Evolutionary conservation across 164 flowering plant species (phyloP), one percentile per base, ranked within the genome.

Genomic region (Tinospora cordifolia): DNA sequence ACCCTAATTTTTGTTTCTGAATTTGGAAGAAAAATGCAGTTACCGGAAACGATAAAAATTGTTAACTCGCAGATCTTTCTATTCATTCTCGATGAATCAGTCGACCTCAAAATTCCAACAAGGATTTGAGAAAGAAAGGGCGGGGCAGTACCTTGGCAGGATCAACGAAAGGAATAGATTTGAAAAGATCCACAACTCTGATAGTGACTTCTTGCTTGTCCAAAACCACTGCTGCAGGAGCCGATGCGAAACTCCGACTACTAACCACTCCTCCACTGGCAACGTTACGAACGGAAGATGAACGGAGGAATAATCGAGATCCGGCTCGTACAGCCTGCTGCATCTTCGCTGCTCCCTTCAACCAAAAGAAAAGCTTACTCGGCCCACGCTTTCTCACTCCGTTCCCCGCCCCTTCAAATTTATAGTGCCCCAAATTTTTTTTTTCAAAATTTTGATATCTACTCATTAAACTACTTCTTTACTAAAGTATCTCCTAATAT

Each of bases 111-210:
- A 12, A 41, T 41, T 4, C 8, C 46, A 41, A 41, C 46, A n/a
- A n/a, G n/a, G n/a, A n/a, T n/a, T n/a, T n/a, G n/a, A n/a, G 25
- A 51, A n/a, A 13, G 17, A 1, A 27, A 34, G 62, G n/a, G 15
- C 36, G 8, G 2, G 13, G 6, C 54, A 11, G 9, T 26, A 71
- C 74, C 74, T 64, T 71, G 47, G 74, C 14, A 36, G 74, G 74
- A 71, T 71, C 63, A 49, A 65, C 38, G n/a, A 71, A 71, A 24
- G 69, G 63, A 12, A 71, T 51, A 34, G 69, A 71, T 65, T 65
- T 71, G 49, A 71, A 69, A 51, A 65, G 63, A 64, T 51, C 17
- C 11, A 71, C 69, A 24, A 65, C 38, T 46, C 74, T 68, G 65
- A 68, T 64, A 14, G 69, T 71, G 30, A 51, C 63, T 40, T 71